Evolutionary conservation across 306 rosid species (phyloP).

Genomic region (Malus sieversii): DNA sequence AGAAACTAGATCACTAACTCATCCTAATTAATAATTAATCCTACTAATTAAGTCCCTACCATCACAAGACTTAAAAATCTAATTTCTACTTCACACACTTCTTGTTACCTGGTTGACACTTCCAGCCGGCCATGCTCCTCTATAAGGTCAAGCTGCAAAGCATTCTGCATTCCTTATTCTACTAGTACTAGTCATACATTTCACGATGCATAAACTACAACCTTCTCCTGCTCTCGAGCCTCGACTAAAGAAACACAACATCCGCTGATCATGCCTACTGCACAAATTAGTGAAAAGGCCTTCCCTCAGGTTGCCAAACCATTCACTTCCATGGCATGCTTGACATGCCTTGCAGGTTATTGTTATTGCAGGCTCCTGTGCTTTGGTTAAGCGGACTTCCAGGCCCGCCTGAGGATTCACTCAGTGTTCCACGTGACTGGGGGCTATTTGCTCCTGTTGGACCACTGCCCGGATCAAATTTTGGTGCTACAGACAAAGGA

Average conservation of each 20-base stretch:
- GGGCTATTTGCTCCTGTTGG: slow-evolving; percentile 39
- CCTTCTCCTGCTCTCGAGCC: not conserved
- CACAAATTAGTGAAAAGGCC: slow-evolving; percentile 19
- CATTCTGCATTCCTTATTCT: slow-evolving; percentile 13
- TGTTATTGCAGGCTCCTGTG: slow-evolving; percentile 41
- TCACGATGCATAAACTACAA: slow-evolving; percentile 24
- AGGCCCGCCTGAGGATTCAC: slow-evolving; percentile 42
- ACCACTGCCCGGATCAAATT: slow-evolving; percentile 13
- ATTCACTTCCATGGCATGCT: slow-evolving; percentile 56
- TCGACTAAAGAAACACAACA: slow-evolving; percentile 2
- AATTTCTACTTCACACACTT: slow-evolving; percentile 9
- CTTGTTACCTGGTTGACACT: slow-evolving; percentile 9
- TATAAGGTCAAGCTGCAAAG: slow-evolving; percentile 6
- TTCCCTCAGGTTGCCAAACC: not conserved
- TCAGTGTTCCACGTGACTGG: slow-evolving; percentile 32
- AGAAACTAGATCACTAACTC: not conserved
- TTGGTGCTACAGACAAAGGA: slow-evolving; percentile 11
- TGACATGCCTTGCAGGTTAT: slow-evolving; percentile 39
- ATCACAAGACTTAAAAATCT: not conserved
- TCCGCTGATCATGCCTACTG: slow-evolving; percentile 13
- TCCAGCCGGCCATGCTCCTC: slow-evolving; percentile 6
- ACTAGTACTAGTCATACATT: slow-evolving; percentile 2
- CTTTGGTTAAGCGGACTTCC: slow-evolving; percentile 40
- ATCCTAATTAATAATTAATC: not conserved
- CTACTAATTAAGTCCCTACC: not conserved